phyloP scores from a whole-genome alignment of 495 filamentous ascomycete genomes.

The Penicillium psychrofluorescens region DNA sequence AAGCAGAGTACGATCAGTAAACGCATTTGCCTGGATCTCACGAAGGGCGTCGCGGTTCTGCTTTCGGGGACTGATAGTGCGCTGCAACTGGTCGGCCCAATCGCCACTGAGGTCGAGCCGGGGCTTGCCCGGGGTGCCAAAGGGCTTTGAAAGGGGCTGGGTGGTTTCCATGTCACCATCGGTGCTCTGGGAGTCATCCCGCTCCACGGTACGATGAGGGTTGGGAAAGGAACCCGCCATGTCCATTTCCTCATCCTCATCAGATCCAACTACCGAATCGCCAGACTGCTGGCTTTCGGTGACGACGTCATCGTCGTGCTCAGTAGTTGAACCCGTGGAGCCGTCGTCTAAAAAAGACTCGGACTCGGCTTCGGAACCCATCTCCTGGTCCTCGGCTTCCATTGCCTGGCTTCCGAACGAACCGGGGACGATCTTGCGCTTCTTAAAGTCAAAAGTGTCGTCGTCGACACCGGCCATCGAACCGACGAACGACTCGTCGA shows the following conservation, averaged over 20 bases:
- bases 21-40: slow-evolving; percentile 50
- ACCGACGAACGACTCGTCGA: slow-evolving; percentile 41
- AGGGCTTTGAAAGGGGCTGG: slow-evolving; percentile 29
- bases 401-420: slow-evolving; percentile 61
- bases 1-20: slow-evolving; percentile 30
- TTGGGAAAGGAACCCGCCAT: slow-evolving; percentile 69
- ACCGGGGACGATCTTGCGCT: slow-evolving; percentile 63
- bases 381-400: slow-evolving; percentile 46
- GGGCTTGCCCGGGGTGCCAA: slow-evolving; percentile 52
- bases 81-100: slow-evolving; percentile 87
- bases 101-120: slow-evolving; percentile 54
- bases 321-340: slow-evolving; percentile 73
- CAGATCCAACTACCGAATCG: slow-evolving; percentile 64
- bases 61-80: slow-evolving; percentile 85
- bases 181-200: slow-evolving; percentile 36
- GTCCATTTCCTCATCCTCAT: slow-evolving; percentile 62
- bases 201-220: slow-evolving; percentile 61
- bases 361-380: slow-evolving; percentile 28
- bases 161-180: slow-evolving; percentile 41
- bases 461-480: slow-evolving; percentile 53
- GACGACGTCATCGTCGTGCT: slow-evolving; percentile 55
- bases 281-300: slow-evolving; percentile 50
- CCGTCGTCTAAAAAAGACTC: slow-evolving; percentile 88
- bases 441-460: slow-evolving; percentile 78
- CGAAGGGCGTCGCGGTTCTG: slow-evolving; percentile 65